Evolutionary conservation across 345 rosid species (phyloP).

Genomic region (Noccaea bulbosa): DNA sequence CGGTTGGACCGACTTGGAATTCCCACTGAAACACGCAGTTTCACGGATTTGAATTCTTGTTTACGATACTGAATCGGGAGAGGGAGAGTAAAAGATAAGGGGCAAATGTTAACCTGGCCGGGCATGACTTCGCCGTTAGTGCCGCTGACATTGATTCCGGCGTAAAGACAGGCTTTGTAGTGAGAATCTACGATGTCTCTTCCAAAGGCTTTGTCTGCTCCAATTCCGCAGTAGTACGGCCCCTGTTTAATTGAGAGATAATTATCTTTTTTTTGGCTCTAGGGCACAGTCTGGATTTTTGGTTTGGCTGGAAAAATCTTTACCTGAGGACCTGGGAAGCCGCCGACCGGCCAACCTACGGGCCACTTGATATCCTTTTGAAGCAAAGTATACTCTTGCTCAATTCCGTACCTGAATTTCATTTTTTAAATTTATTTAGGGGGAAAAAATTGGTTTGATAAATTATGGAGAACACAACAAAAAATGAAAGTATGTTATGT

Average conservation of each 20-base stretch:
- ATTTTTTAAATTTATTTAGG: background rate
- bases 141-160: constrained; percentile 76
- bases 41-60: background rate
- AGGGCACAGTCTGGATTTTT: background rate
- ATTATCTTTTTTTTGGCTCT: background rate
- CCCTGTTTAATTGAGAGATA: constrained; percentile 47
- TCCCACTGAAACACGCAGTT: constrained; percentile 62
- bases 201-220: constrained; percentile 86
- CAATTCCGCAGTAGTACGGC: constrained; percentile 81
- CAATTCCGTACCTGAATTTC: constrained; percentile 69
- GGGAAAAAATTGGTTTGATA: no score
- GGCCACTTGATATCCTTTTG: constrained; percentile 72
- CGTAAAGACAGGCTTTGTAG: constrained; percentile 86
- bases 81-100: background rate
- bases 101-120: constrained; percentile 53
- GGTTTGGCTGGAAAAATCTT: background rate
- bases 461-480: background rate
- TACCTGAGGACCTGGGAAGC: constrained; percentile 86
- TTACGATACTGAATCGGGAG: background rate
- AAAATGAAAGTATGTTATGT: background rate
- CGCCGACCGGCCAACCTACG: constrained; percentile 78
- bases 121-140: constrained; percentile 94
- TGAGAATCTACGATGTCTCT: constrained; percentile 77
- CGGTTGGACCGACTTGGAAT: constrained; percentile 79
- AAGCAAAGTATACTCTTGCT: constrained; percentile 78